phyloP scores from a whole-genome alignment of 2,329 filamentous ascomycete species.

The Verticillium nubilum region DNA sequence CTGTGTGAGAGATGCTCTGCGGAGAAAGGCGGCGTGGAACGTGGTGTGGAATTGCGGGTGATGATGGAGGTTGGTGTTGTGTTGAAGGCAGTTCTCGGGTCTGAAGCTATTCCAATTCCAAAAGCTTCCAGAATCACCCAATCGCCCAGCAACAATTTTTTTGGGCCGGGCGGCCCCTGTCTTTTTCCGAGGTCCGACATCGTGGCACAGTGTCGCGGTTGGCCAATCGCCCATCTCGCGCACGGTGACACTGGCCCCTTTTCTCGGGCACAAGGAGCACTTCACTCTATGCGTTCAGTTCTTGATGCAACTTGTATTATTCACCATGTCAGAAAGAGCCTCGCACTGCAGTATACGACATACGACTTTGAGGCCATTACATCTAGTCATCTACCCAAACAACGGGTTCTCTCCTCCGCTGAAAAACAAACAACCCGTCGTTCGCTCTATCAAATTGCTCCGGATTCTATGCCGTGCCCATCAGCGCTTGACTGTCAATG shows the following conservation, averaged over 20 bases:
- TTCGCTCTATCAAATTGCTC: neutral
- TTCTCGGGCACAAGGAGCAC: neutral
- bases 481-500: neutral
- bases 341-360: neutral
- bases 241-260: neutral
- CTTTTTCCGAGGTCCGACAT: conserved; percentile 11
- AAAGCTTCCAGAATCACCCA: conserved; percentile 32
- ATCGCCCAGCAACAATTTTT: conserved; percentile 25
- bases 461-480: neutral
- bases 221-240: neutral
- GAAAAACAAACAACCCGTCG: neutral
- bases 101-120: conserved; percentile 28
- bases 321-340: too few relatives aligned
- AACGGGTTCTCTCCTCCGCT: neutral
- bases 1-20: conserved; percentile 1
- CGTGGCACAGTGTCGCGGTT: neutral
- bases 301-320: too few relatives aligned
- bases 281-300: neutral
- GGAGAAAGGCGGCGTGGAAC: neutral
- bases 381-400: neutral
- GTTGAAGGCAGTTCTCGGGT: conserved; percentile 11
- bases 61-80: conserved; percentile 8
- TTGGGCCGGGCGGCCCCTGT: conserved; percentile 12
- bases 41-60: conserved; percentile 23
- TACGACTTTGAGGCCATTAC: neutral